Conservation (phyloP, 164 flowering plant species). For the Piper longum region DNA sequence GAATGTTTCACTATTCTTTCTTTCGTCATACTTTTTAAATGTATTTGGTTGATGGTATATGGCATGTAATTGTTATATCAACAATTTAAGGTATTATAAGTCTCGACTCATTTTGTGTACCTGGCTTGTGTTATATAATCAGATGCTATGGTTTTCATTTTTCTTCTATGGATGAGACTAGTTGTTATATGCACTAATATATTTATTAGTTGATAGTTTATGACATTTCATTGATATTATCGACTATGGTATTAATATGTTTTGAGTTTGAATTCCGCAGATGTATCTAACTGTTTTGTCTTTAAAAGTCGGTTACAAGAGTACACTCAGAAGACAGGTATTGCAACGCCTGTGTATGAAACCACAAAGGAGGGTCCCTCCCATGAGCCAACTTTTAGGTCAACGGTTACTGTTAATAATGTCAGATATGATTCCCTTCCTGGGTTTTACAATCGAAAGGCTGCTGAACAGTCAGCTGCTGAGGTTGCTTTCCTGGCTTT, state of each 20-base stretch:
- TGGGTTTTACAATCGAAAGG: constrained; percentile 89
- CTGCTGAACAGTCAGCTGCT: constrained; percentile 98
- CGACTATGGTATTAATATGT: no score
- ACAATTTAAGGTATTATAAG: no score
- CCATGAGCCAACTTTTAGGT: constrained; percentile 63
- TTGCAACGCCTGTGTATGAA: constrained; percentile 57
- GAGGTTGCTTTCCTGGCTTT: constrained; percentile 77
- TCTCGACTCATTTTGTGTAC: no score
- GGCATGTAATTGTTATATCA: background rate
- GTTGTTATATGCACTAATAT: no score
- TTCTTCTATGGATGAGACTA: no score
- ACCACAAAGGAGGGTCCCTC: constrained; percentile 76
- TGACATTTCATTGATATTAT: no score
- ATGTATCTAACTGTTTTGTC: constrained; percentile 70
- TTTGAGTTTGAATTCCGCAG: constrained; percentile 14
- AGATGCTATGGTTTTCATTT: no score
- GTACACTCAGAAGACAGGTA: constrained; percentile 63
- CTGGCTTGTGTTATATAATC: no score
- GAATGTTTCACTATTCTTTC: no score
- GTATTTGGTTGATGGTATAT: background rate
- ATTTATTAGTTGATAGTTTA: background rate
- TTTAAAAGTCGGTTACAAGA: constrained; percentile 82
- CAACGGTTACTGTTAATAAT: constrained; percentile 56
- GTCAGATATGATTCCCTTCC: constrained; percentile 68
- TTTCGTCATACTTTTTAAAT: no score